Conservation (phyloP, 345 rosid genomes). For the Melaleuca alternifolia region DNA sequence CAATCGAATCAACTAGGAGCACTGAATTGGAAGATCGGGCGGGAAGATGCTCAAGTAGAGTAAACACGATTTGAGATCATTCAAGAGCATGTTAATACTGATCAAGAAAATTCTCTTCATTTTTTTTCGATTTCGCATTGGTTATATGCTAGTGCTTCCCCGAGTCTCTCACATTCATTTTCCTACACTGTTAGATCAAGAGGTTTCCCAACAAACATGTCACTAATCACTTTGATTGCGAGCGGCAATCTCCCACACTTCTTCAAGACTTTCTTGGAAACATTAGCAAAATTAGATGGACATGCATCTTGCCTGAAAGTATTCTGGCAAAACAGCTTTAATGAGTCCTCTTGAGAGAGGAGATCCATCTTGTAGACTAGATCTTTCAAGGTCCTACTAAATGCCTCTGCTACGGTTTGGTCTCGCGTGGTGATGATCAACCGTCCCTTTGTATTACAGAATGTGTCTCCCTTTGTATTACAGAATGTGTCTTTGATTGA, state of each 20-base stretch:
- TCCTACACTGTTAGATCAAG: conserved; percentile 22
- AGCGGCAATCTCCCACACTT: conserved; percentile 34
- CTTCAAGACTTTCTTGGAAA: conserved; percentile 10
- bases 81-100: conserved; percentile 27
- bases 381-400: conserved; percentile 8
- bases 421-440: conserved; percentile 23
- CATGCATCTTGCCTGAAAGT: conserved; percentile 14
- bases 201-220: conserved; percentile 16
- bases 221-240: conserved; percentile 32
- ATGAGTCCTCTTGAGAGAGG: conserved; percentile 10
- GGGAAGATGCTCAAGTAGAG: conserved; percentile 29
- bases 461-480: not conserved
- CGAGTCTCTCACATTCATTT: conserved; percentile 8
- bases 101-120: conserved; percentile 22
- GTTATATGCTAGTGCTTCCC: conserved; percentile 16
- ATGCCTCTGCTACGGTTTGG: conserved; percentile 2
- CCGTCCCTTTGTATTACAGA: not conserved
- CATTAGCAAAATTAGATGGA: conserved; percentile 14
- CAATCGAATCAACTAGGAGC: conserved; percentile 13
- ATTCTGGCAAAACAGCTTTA: conserved; percentile 21
- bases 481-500: too few species aligned
- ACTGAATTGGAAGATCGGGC: conserved; percentile 13
- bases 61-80: conserved; percentile 22
- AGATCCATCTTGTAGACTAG: conserved; percentile 15
- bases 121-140: conserved; percentile 5